Evolutionary conservation across 2,329 filamentous ascomycete genomes (phyloP).

Genomic region (Aureobasidium sp.): DNA sequence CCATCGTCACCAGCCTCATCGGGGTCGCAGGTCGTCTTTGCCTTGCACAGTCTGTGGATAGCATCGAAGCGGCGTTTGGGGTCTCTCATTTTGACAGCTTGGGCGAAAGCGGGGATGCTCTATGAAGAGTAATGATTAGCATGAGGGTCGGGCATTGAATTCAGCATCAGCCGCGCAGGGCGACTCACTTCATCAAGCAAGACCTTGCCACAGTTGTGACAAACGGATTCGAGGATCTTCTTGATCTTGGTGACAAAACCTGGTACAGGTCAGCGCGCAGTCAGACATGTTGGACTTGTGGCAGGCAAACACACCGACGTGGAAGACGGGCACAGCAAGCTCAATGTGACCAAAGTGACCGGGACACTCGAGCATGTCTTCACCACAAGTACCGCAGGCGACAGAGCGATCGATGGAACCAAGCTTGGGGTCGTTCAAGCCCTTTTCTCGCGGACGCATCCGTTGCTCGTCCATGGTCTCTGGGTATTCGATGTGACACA

Average conservation of each 20-base stretch:
- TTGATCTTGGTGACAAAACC: slow-evolving; percentile 99
- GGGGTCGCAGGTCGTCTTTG: slow-evolving; percentile 75
- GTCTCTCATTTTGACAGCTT: slow-evolving; percentile 77
- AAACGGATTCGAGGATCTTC: slow-evolving; percentile 97
- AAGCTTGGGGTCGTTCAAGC: slow-evolving; percentile 90
- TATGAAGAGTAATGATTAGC: slow-evolving; percentile 34
- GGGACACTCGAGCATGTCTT: slow-evolving; percentile 91
- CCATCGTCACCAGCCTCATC: slow-evolving; percentile 60
- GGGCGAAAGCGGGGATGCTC: slow-evolving; percentile 75
- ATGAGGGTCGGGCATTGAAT: slow-evolving; percentile 22
- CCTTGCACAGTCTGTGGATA: slow-evolving; percentile 88
- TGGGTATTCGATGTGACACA: slow-evolving; percentile 92
- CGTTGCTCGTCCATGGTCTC: slow-evolving; percentile 98
- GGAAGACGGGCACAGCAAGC: slow-evolving; percentile 90
- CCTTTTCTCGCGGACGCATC: slow-evolving; percentile 79
- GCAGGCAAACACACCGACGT: slow-evolving; percentile 50
- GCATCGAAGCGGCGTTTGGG: slow-evolving; percentile 90
- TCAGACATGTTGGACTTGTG: neutral
- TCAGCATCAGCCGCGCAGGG: slow-evolving; percentile 31
- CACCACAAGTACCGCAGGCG: slow-evolving; percentile 92
- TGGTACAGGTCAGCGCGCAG: slow-evolving; percentile 32
- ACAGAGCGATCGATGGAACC: slow-evolving; percentile 94
- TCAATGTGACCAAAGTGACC: slow-evolving; percentile 99
- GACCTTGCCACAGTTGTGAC: slow-evolving; percentile 97
- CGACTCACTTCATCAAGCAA: slow-evolving; percentile 95